Conservation (phyloP, 768 basidiomycete species). For the Auriscalpium microsporum region DNA sequence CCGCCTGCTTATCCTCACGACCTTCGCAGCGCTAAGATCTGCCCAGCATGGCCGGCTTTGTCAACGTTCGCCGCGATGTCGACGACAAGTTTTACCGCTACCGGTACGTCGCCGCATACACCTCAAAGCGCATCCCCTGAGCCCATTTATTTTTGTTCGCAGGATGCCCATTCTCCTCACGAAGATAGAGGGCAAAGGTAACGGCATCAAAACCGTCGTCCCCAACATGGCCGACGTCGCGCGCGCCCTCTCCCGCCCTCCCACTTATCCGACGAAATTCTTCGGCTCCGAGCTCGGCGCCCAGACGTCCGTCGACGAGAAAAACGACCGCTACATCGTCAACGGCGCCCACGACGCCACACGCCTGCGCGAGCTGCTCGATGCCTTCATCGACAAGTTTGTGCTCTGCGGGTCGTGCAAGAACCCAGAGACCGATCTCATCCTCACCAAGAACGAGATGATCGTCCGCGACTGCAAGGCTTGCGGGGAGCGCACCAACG, state of each 20-base stretch:
- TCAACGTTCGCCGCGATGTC: background rate
- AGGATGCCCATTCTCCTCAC: slow-evolving; percentile 94
- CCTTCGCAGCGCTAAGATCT: background rate
- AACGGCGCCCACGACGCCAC: slow-evolving; percentile 92
- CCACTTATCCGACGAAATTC: slow-evolving; percentile 97
- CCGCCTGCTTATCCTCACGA: slow-evolving; percentile 27
- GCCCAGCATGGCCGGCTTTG: background rate
- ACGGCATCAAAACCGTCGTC: slow-evolving; percentile 98
- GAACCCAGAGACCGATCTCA: slow-evolving; percentile 96
- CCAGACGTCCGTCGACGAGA: slow-evolving; percentile 93
- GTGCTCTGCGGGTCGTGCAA: slow-evolving; percentile 97
- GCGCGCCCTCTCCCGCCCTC: slow-evolving; percentile 88
- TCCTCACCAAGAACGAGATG: slow-evolving; percentile 82
- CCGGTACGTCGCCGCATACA: slow-evolving; percentile 40
- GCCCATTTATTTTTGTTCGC: background rate
- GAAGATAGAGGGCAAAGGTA: slow-evolving; percentile 98
- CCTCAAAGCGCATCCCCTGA: no score
- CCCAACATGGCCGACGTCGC: slow-evolving; percentile 99
- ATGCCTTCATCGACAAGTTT: slow-evolving; percentile 96
- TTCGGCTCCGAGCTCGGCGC: slow-evolving; percentile 98
- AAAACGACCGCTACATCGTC: slow-evolving; percentile 96
- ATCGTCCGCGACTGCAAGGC: slow-evolving; percentile 98
- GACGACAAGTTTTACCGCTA: slow-evolving; percentile 68
- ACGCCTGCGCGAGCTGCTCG: slow-evolving; percentile 90
- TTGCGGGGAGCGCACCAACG: slow-evolving; percentile 83